These are phyloP conservation scores for Boechera divaricarpa DNA, from an alignment of 345 rosid species.

Conservation along the genomic window DNA sequence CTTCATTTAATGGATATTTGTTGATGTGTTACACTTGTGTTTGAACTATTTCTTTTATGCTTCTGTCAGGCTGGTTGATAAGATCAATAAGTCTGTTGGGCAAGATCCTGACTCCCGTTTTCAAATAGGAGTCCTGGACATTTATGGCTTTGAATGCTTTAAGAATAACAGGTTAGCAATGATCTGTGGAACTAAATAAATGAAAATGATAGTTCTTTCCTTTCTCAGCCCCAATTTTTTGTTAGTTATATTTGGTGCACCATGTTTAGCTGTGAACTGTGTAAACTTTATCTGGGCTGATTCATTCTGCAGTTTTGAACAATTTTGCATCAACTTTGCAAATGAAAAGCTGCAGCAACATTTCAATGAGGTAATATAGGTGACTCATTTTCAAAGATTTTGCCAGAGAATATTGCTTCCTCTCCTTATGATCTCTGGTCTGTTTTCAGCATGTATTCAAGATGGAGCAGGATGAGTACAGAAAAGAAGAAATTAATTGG, in stretches of 20 bases:
- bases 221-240: slow-evolving; percentile 3
- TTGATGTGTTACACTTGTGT: slow-evolving; percentile 16
- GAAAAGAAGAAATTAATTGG: slow-evolving; percentile 96
- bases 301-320: slow-evolving; percentile 81
- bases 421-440: slow-evolving; percentile 16
- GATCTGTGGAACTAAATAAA: slow-evolving; percentile 20
- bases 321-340: slow-evolving; percentile 98
- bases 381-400: slow-evolving; percentile 8
- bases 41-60: slow-evolving; percentile 31
- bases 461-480: slow-evolving; percentile 99
- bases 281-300: slow-evolving; percentile 29
- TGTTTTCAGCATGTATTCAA: slow-evolving; percentile 94
- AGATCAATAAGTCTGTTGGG: slow-evolving; percentile 90
- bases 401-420: slow-evolving; percentile 16
- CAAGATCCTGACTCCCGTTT: slow-evolving; percentile 76
- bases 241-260: slow-evolving; percentile 16
- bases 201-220: slow-evolving; percentile 2
- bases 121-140: slow-evolving; percentile 95
- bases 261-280: slow-evolving; percentile 27
- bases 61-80: slow-evolving; percentile 83
- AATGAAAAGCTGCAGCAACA: slow-evolving; percentile 99
- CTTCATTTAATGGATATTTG: slow-evolving; percentile 26
- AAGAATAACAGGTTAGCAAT: slow-evolving; percentile 73
- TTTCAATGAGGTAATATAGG: slow-evolving; percentile 84
- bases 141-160: slow-evolving; percentile 98